Base-by-base conservation (phyloP, 257 asterid species). In the Scutellaria minor region DNA sequence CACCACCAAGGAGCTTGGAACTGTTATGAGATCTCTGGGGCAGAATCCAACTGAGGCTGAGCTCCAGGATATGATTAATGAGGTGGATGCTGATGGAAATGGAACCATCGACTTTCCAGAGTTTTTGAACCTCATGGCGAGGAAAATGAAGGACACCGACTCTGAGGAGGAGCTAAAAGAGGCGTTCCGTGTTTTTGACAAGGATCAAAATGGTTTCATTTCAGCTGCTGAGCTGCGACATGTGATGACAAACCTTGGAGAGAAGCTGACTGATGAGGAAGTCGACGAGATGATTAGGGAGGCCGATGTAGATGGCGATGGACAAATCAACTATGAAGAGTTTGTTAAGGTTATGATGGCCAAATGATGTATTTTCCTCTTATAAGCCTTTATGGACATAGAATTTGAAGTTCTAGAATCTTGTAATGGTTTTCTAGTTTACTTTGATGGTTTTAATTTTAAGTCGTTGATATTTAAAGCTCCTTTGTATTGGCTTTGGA, bases 281-380 rank as follows among this genome's bases (percentile, higher is more conserved):
- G 90, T 85, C 15, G 90, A 85, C 50, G 87, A 85, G 82, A 85
- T 85, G 90, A 80, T 85, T 44, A 76, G 83, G 78, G 90, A 85
- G 71, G 87, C 90, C 24, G 90, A 85, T 40, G 89, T 84, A 0
- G 91, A 86, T 42, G 91, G 91, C 15, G 91, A 86, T 39, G 89
- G 89, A 0, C 91, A 86, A 71, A 86, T 84, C 42, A 86, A 86
- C 84, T 86, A 86, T 3, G 91, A 86, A 42, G 89, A 84, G 78
- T 86, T 86, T 73, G 91, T 86, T 37, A 84, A 84, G 85, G 79
- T 86, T 60, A 86, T 86, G 89, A 86, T 86, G 91, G 89, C 91
- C 68, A 86, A 86, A 73, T 86, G 65, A 86, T 75, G 61, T 35
- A 45, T 56, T 56, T 41, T 31, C 60, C 47, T 42, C 68, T 12